Evolutionary conservation across 352 stramenopile species (phyloP).

Genomic region (Phytophthora melonis): DNA sequence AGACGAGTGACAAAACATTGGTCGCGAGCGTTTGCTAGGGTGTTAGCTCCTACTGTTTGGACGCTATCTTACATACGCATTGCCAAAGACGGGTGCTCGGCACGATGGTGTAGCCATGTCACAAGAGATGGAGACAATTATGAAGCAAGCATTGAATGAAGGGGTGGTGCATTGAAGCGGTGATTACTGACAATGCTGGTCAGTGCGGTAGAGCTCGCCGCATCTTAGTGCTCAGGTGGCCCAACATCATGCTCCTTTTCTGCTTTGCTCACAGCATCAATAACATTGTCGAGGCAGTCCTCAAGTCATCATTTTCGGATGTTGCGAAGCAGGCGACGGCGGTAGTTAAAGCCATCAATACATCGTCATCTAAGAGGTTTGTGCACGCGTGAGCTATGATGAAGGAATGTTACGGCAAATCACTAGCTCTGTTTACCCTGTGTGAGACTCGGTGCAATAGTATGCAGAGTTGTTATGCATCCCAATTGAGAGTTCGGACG

Average conservation of each 20-base stretch:
- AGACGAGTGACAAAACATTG: slow-evolving; percentile 21
- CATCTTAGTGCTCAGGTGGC: slow-evolving; percentile 4
- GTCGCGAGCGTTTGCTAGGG: slow-evolving; percentile 7
- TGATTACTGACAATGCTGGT: slow-evolving; percentile 11
- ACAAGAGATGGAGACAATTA: slow-evolving; percentile 14
- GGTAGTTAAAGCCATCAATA: slow-evolving; percentile 9
- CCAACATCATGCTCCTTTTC: neutral
- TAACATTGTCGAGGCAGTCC: neutral
- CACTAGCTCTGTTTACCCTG: slow-evolving; percentile 5
- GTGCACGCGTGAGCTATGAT: neutral
- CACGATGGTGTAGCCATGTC: slow-evolving; percentile 13
- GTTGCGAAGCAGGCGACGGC: slow-evolving; percentile 2
- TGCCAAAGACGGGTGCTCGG: neutral
- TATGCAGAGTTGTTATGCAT: slow-evolving; percentile 16
- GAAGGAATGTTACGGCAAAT: slow-evolving; percentile 6
- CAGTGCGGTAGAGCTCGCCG: slow-evolving; percentile 10
- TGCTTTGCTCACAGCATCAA: neutral
- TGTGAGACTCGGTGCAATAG: slow-evolving; percentile 18
- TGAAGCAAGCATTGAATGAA: neutral
- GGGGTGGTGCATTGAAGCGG: slow-evolving; percentile 6
- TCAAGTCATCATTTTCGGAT: slow-evolving; percentile 3
- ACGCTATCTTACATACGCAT: neutral
- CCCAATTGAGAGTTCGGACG: slow-evolving; percentile 9
- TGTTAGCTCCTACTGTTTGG: slow-evolving; percentile 16
- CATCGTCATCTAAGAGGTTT: slow-evolving; percentile 14